These are phyloP conservation scores for Silene latifolia DNA, from an alignment of 148 eudicot genomes.

Conservation along the genomic window DNA sequence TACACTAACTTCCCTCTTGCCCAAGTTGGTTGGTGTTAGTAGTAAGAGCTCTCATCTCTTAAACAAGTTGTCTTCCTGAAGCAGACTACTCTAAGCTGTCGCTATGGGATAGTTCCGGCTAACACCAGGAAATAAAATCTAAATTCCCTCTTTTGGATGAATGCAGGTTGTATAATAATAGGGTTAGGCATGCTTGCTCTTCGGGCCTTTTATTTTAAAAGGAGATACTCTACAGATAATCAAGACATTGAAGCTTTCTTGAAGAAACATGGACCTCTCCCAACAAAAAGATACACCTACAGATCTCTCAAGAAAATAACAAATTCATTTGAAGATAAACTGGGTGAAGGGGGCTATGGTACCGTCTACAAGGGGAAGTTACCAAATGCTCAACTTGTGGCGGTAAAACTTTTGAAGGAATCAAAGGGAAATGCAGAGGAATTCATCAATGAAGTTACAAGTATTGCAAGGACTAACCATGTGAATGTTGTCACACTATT, in stretches of 20 bases:
- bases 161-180: slow-evolving; percentile 6
- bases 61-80: too few species aligned
- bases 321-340: slow-evolving; percentile 45
- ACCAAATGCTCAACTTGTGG: slow-evolving; percentile 53
- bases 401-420: slow-evolving; percentile 56
- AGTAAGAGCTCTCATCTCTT: too few species aligned
- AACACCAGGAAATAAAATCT: too few species aligned
- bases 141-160: neutral
- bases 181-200: neutral
- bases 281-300: slow-evolving; percentile 43
- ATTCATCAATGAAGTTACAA: slow-evolving; percentile 49
- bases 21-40: too few species aligned
- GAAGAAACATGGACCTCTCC: slow-evolving; percentile 10
- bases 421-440: slow-evolving; percentile 5
- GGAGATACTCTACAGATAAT: neutral
- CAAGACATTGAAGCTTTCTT: slow-evolving; percentile 11
- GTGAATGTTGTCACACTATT: slow-evolving; percentile 52
- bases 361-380: slow-evolving; percentile 65
- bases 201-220: neutral
- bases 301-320: slow-evolving; percentile 67
- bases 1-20: too few species aligned
- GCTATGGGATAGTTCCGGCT: too few species aligned
- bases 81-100: too few species aligned
- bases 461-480: slow-evolving; percentile 63
- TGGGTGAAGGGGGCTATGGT: slow-evolving; percentile 85